These are phyloP conservation scores for Exserohilum turcica DNA, from an alignment of 2,329 filamentous ascomycete species.

Conservation along the genomic window DNA sequence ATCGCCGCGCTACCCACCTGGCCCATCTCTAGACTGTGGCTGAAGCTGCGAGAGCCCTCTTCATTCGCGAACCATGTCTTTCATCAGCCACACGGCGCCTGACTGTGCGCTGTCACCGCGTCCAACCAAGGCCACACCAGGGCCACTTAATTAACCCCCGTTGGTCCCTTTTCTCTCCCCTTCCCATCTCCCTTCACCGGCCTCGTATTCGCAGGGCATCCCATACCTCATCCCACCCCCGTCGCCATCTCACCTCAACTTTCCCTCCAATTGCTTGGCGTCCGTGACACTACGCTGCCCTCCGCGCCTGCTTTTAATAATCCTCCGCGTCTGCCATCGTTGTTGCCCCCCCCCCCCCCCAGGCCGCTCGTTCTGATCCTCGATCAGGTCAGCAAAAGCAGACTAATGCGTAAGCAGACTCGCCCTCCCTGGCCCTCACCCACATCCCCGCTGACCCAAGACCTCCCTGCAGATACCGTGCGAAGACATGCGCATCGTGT, in stretches of 20 bases:
- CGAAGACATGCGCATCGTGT: conserved; percentile 44
- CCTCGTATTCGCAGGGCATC: conserved; percentile 2
- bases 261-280: background rate
- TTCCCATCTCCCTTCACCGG: conserved; percentile 11
- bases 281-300: background rate
- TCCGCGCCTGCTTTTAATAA: conserved; percentile 17
- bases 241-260: background rate
- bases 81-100: conserved; percentile 9
- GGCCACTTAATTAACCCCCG: conserved; percentile 19
- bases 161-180: conserved; percentile 9
- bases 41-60: background rate
- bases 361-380: conserved; percentile 8
- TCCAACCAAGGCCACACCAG: conserved; percentile 2
- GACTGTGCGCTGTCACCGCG: conserved; percentile 7
- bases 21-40: conserved; percentile 7
- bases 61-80: conserved; percentile 2
- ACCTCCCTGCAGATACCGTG: conserved; percentile 39
- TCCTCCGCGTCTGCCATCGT: conserved; percentile 11
- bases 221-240: conserved; percentile 5
- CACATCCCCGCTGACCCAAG: conserved; percentile 13
- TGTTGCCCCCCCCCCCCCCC: conserved; percentile 21
- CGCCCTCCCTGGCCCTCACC: conserved; percentile 13
- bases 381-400: conserved; percentile 7
- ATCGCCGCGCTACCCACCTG: conserved; percentile 11
- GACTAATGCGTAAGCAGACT: conserved; percentile 35